Evolutionary conservation across 768 basidiomycete genomes (phyloP).

Genomic region (Hericium coralloides): DNA sequence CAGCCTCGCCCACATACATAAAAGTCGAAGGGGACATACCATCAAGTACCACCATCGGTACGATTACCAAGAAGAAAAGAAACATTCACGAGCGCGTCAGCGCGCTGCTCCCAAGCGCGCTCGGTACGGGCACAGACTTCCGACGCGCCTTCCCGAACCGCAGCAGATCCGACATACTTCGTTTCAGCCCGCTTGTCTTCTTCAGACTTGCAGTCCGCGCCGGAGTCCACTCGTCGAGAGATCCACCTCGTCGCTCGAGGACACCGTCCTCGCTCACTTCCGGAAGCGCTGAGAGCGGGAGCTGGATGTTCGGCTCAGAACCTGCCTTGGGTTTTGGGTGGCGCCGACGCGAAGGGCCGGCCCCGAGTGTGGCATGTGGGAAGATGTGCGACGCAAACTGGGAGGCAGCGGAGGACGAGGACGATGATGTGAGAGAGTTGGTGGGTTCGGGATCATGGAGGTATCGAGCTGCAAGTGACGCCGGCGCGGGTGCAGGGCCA

Average conservation of each 20-base stretch:
- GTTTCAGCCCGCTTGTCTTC: not conserved
- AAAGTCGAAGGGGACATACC: no score
- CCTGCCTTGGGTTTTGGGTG: not conserved
- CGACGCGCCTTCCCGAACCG: not conserved
- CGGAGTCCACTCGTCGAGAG: slow-evolving; percentile 5
- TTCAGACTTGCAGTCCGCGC: not conserved
- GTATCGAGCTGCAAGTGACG: no score
- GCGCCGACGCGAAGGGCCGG: not conserved
- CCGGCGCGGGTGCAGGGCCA: not conserved
- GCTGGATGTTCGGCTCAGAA: not conserved
- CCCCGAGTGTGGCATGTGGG: not conserved
- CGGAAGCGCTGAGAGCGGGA: not conserved
- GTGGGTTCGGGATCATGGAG: no score
- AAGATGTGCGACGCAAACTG: not conserved
- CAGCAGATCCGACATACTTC: slow-evolving; percentile 2
- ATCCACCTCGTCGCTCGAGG: slow-evolving; percentile 5
- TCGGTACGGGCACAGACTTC: not conserved
- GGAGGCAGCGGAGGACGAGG: not conserved
- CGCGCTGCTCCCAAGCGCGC: not conserved
- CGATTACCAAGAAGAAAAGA: not conserved
- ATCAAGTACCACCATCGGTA: no score
- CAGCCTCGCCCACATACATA: no score
- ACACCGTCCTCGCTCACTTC: not conserved
- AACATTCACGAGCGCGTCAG: not conserved
- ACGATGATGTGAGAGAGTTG: not conserved